These are phyloP conservation scores for Penicillium sp. DNA, from an alignment of 2,329 filamentous ascomycete genomes.

Conservation along the genomic window DNA sequence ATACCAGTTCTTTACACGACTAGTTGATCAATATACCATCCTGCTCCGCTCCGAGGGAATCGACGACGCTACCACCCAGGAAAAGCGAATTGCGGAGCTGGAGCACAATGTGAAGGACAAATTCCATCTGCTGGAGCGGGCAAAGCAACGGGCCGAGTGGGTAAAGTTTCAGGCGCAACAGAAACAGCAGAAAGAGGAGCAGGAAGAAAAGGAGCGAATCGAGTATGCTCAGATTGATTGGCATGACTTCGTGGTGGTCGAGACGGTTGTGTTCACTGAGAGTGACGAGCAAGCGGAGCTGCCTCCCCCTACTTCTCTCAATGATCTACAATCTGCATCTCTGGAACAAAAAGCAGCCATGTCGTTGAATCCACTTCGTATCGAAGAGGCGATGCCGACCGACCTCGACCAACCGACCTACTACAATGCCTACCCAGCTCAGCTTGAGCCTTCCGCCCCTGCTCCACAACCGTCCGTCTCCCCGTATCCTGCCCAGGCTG, in stretches of 20 bases:
- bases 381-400: slow-evolving; percentile 91
- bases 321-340: slow-evolving; percentile 88
- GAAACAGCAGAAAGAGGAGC: slow-evolving; percentile 81
- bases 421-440: slow-evolving; percentile 45
- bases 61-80: slow-evolving; percentile 64
- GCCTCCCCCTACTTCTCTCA: slow-evolving; percentile 79
- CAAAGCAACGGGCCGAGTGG: slow-evolving; percentile 82
- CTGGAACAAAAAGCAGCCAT: slow-evolving; percentile 91
- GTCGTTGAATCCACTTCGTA: slow-evolving; percentile 73
- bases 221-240: slow-evolving; percentile 87
- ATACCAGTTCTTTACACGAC: slow-evolving; percentile 88
- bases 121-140: slow-evolving; percentile 70
- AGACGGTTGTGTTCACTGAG: slow-evolving; percentile 88
- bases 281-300: slow-evolving; percentile 79
- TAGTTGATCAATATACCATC: slow-evolving; percentile 89
- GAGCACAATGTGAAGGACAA: slow-evolving; percentile 71
- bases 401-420: slow-evolving; percentile 56
- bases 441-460: slow-evolving; percentile 28
- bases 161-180: slow-evolving; percentile 76
- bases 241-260: slow-evolving; percentile 94
- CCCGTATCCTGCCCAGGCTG: slow-evolving; percentile 19
- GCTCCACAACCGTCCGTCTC: slow-evolving; percentile 28
- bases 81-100: slow-evolving; percentile 66
- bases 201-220: slow-evolving; percentile 72
- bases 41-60: slow-evolving; percentile 63